Conservation (phyloP, 345 rosid species). For the Iberis pinnata region DNA sequence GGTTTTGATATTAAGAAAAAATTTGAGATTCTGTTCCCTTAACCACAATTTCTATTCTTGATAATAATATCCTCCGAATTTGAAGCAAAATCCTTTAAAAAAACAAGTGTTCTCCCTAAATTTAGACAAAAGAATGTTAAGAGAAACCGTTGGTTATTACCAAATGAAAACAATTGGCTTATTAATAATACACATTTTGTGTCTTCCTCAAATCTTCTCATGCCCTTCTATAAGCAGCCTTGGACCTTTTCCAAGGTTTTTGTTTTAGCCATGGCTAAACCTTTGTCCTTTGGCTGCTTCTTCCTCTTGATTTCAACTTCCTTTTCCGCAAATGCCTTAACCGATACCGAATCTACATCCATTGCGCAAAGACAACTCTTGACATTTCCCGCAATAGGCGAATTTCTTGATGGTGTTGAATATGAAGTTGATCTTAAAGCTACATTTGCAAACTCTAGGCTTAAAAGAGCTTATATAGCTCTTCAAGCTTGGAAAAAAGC, state of each 20-base stretch:
- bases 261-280: constrained; percentile 27
- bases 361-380: constrained; percentile 55
- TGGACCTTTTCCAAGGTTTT: constrained; percentile 45
- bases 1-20: no score
- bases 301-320: constrained; percentile 8
- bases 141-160: neutral
- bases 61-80: neutral
- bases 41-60: neutral
- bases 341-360: constrained; percentile 38
- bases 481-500: constrained; percentile 27
- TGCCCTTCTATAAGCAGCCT: constrained; percentile 46
- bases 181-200: neutral
- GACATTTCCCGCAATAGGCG: constrained; percentile 26
- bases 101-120: neutral
- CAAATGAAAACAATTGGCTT: neutral
- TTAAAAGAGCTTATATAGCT: constrained; percentile 46
- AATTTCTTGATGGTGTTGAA: constrained; percentile 26
- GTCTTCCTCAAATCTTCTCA: neutral
- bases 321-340: constrained; percentile 25
- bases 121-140: neutral
- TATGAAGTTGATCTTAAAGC: constrained; percentile 20
- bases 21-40: neutral
- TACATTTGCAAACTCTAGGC: constrained; percentile 41
- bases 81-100: neutral
- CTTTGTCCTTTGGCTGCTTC: constrained; percentile 26